Evolutionary conservation across 1,139 yeast species (phyloP).

Genomic region (Debaryomyces coudertii): DNA sequence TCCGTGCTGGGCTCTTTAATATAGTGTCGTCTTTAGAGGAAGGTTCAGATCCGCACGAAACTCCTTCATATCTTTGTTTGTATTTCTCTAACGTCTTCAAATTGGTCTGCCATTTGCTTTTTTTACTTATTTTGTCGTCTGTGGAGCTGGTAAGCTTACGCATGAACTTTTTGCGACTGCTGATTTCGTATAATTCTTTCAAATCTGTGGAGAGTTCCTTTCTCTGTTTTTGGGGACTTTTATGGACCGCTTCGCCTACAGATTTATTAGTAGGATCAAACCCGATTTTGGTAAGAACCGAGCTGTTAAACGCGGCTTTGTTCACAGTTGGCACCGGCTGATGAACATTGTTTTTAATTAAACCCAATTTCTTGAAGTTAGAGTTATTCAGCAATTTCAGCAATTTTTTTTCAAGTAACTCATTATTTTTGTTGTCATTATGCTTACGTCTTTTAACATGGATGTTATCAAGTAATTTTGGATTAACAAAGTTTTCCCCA

Average conservation of each 20-base stretch:
- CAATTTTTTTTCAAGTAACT: constrained; percentile 35
- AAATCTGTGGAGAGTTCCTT: constrained; percentile 19
- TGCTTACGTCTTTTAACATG: constrained; percentile 37
- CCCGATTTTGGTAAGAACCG: constrained; percentile 42
- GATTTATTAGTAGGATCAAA: constrained; percentile 49
- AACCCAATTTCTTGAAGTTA: constrained; percentile 24
- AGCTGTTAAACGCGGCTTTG: constrained; percentile 22
- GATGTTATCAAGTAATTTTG: constrained; percentile 44
- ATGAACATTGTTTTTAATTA: constrained; percentile 21
- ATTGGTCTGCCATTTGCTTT: constrained; percentile 28
- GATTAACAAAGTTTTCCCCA: constrained; percentile 44
- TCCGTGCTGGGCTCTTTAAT: constrained; percentile 5
- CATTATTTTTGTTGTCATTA: constrained; percentile 37
- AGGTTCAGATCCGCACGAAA: neutral
- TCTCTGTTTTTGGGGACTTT: constrained; percentile 19
- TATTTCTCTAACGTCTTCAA: constrained; percentile 22
- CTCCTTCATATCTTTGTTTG: constrained; percentile 16
- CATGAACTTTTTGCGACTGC: constrained; percentile 21
- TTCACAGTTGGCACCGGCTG: constrained; percentile 23
- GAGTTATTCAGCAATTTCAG: constrained; percentile 20
- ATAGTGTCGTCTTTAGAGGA: constrained; percentile 2
- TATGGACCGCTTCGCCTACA: constrained; percentile 12
- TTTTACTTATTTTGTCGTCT: constrained; percentile 20
- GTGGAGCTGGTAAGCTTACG: constrained; percentile 25
- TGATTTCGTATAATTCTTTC: constrained; percentile 30